Percentiles rank a stretch among this genome's conserved stretches.
Evolutionary conservation across 1,284 basidiomycete species (phyloP).

Genomic region (Amylostereum areolatum): DNA sequence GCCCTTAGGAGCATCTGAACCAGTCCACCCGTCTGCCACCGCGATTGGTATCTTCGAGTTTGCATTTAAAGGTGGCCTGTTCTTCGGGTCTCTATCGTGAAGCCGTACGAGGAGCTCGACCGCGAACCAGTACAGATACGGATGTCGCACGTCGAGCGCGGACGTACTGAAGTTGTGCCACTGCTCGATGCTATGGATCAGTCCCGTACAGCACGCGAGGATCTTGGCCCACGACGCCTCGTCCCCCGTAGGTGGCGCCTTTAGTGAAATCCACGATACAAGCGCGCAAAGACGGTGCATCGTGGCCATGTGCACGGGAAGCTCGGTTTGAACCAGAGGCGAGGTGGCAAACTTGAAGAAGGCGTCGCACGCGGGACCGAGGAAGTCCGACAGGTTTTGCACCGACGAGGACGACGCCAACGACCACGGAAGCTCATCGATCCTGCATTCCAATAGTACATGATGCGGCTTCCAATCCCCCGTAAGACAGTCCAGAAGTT

Average conservation of each 20-base stretch:
- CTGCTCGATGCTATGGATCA: conserved; percentile 33
- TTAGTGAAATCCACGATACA: conserved; percentile 19
- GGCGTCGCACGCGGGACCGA: conserved; percentile 16
- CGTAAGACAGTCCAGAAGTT: conserved; percentile 37
- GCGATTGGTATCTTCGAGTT: conserved; percentile 1
- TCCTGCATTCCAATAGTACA: conserved; percentile 2
- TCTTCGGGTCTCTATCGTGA: conserved; percentile 11
- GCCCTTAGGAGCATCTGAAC: conserved; percentile 31
- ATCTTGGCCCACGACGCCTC: conserved; percentile 25
- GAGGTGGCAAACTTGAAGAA: conserved; percentile 24
- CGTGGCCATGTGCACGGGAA: conserved; percentile 16
- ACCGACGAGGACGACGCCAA: conserved; percentile 10
- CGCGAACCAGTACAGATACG: conserved; percentile 13
- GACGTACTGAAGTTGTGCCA: not conserved
- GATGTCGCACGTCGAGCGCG: conserved; percentile 2
- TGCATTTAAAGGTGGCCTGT: conserved; percentile 16
- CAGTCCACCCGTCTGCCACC: conserved; percentile 1
- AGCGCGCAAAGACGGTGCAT: conserved; percentile 20
- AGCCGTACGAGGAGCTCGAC: conserved; percentile 10
- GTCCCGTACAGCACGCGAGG: conserved; percentile 31
- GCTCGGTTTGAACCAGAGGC: conserved; percentile 30
- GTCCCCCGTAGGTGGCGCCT: conserved; percentile 10
- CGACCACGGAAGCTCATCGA: conserved; percentile 1
- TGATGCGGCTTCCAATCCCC: conserved; percentile 11
- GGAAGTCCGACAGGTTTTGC: conserved; percentile 15